Percentiles rank a stretch among this genome's conserved stretches.
Evolutionary conservation across 2,329 filamentous ascomycete genomes (phyloP).

Genomic region (Aspergillus floridensis): DNA sequence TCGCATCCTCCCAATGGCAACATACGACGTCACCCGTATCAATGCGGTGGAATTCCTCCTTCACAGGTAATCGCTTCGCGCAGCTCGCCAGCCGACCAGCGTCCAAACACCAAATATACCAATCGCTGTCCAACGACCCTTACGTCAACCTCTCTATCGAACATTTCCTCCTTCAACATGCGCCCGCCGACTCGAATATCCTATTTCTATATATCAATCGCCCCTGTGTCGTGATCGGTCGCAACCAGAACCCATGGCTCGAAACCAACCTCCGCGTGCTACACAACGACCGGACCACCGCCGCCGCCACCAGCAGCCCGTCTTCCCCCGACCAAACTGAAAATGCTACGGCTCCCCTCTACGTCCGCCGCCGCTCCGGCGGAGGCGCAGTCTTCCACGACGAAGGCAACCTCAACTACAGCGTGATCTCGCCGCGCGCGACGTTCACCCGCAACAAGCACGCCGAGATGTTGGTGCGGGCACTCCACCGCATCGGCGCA

Average conservation of each 20-base stretch:
- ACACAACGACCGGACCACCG: constrained; percentile 33
- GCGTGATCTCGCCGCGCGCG: constrained; percentile 76
- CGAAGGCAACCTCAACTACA: constrained; percentile 88
- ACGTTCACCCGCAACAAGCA: constrained; percentile 81
- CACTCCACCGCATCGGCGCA: constrained; percentile 55
- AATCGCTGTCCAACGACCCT: constrained; percentile 68
- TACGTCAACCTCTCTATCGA: constrained; percentile 93
- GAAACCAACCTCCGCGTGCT: constrained; percentile 75
- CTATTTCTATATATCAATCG: constrained; percentile 86
- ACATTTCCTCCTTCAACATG: constrained; percentile 78
- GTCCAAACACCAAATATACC: constrained; percentile 63
- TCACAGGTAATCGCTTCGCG: constrained; percentile 30
- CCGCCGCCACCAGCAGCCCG: constrained; percentile 15
- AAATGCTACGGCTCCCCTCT: constrained; percentile 45
- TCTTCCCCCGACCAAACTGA: constrained; percentile 1
- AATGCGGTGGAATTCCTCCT: constrained; percentile 32
- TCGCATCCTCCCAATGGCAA: background rate
- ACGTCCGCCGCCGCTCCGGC: constrained; percentile 81
- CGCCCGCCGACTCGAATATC: constrained; percentile 68
- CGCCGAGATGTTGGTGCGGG: constrained; percentile 89
- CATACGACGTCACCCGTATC: background rate
- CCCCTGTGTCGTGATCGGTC: constrained; percentile 84
- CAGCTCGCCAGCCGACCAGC: constrained; percentile 34
- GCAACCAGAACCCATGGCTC: constrained; percentile 97
- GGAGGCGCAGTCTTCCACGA: constrained; percentile 96